phyloP scores from a whole-genome alignment of 495 filamentous ascomycete genomes.

The Tuber calosporum region DNA sequence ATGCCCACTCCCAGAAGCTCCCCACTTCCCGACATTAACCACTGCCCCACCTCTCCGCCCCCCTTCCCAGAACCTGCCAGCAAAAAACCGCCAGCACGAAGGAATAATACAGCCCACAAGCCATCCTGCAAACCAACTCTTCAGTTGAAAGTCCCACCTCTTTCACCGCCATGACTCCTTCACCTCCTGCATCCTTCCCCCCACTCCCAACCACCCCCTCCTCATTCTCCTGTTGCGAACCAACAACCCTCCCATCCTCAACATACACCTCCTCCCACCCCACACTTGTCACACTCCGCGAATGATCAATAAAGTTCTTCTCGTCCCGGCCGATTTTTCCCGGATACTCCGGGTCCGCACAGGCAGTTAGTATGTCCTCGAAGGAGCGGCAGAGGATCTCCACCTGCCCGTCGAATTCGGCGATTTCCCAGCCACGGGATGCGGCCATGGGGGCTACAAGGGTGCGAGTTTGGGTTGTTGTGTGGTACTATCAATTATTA shows the following conservation, averaged over 20 bases:
- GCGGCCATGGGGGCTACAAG: neutral
- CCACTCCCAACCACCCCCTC: neutral
- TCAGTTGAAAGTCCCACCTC: neutral
- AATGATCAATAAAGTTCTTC: neutral
- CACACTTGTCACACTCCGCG: neutral
- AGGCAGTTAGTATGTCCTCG: neutral
- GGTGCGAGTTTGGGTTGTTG: neutral
- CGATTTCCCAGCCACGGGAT: neutral
- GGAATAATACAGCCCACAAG: too few relatives aligned
- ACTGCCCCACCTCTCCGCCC: neutral
- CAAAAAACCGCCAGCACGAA: neutral
- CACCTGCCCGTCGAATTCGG: neutral
- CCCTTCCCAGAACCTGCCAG: neutral
- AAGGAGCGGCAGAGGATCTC: neutral
- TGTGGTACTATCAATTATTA: neutral
- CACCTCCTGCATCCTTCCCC: neutral
- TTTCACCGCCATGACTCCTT: neutral
- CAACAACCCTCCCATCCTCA: neutral
- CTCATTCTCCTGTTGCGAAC: neutral
- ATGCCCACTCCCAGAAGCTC: neutral
- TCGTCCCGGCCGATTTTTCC: neutral
- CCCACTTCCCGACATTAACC: neutral
- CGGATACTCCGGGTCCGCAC: neutral
- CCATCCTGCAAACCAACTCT: neutral
- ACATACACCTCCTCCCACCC: conserved; percentile 2